A percentile compares a stretch with the other conserved stretches of the same genome.
Conservation (phyloP, 495 filamentous ascomycete genomes). For the Aspergillus diversus region DNA sequence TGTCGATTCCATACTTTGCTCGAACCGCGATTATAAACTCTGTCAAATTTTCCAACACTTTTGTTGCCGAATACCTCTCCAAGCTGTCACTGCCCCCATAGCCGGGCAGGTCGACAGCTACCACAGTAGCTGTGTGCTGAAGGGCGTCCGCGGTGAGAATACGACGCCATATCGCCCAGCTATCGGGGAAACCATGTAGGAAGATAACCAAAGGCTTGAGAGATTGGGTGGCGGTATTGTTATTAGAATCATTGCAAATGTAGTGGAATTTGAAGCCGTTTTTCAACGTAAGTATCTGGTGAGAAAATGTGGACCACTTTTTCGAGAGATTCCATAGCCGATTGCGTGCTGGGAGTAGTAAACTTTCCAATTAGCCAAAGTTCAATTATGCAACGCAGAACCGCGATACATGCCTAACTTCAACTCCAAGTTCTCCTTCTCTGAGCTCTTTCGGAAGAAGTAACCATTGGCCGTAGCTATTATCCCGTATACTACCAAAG, state of each 20-base stretch:
- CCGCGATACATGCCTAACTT: constrained; percentile 35
- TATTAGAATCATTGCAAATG: constrained; percentile 43
- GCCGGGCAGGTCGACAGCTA: constrained; percentile 59
- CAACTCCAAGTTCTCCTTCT: constrained; percentile 43
- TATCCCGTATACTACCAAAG: constrained; percentile 32
- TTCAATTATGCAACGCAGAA: neutral
- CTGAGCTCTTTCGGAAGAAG: constrained; percentile 40
- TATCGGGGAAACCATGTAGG: constrained; percentile 64
- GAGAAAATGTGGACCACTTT: constrained; percentile 42
- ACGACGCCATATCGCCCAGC: constrained; percentile 55
- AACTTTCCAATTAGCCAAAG: neutral
- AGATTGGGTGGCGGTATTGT: constrained; percentile 16
- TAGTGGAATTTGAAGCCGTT: constrained; percentile 58
- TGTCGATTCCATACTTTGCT: constrained; percentile 47
- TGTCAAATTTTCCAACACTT: constrained; percentile 54
- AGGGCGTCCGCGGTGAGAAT: constrained; percentile 39
- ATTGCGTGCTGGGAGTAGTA: constrained; percentile 37
- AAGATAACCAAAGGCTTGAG: constrained; percentile 52
- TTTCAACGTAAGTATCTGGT: constrained; percentile 50
- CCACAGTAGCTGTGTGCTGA: constrained; percentile 38
- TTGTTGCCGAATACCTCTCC: constrained; percentile 47
- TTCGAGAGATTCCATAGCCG: constrained; percentile 52
- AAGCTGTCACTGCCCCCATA: constrained; percentile 57
- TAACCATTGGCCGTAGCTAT: constrained; percentile 30
- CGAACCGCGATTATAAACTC: constrained; percentile 54